phyloP scores from a whole-genome alignment of 164 flowering plant species.

The Magnolia officinalis region DNA sequence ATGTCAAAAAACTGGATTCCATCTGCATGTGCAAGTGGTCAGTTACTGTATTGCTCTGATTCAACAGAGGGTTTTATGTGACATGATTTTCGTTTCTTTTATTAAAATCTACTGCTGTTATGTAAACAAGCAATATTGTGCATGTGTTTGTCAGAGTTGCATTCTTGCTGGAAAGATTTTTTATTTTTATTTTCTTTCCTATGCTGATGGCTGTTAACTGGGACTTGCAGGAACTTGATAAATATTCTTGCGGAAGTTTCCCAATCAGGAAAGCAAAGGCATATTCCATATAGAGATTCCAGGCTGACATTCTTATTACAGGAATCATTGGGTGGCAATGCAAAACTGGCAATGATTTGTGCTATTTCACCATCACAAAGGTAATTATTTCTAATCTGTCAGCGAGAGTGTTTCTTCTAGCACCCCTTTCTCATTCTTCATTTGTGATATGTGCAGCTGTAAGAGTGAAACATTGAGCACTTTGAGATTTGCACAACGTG shows the following conservation, averaged over 20 bases:
- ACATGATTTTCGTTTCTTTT: too few species aligned
- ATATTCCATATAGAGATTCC: constrained; percentile 97
- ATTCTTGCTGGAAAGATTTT: too few species aligned
- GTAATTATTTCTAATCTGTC: constrained; percentile 25
- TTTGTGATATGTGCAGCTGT: constrained; percentile 53
- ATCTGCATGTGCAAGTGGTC: too few species aligned
- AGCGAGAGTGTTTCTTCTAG: neutral
- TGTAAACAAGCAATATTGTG: neutral
- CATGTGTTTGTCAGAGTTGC: neutral
- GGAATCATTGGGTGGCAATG: constrained; percentile 99
- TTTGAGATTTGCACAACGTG: constrained; percentile 94
- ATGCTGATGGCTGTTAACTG: neutral
- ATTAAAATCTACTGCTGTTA: neutral
- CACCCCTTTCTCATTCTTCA: neutral
- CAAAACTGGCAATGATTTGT: constrained; percentile 93
- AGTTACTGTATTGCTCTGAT: too few species aligned
- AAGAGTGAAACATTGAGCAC: constrained; percentile 93
- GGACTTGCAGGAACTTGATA: constrained; percentile 80
- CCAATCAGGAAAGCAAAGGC: constrained; percentile 91
- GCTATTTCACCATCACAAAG: constrained; percentile 91
- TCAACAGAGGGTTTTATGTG: too few species aligned
- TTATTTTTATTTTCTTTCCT: too few species aligned
- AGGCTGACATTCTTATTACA: constrained; percentile 89
- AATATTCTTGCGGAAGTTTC: constrained; percentile 97
- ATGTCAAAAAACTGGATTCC: too few species aligned